Evolutionary conservation across 495 filamentous ascomycete genomes (phyloP).

Genomic region (Penicillium subrubescens): DNA sequence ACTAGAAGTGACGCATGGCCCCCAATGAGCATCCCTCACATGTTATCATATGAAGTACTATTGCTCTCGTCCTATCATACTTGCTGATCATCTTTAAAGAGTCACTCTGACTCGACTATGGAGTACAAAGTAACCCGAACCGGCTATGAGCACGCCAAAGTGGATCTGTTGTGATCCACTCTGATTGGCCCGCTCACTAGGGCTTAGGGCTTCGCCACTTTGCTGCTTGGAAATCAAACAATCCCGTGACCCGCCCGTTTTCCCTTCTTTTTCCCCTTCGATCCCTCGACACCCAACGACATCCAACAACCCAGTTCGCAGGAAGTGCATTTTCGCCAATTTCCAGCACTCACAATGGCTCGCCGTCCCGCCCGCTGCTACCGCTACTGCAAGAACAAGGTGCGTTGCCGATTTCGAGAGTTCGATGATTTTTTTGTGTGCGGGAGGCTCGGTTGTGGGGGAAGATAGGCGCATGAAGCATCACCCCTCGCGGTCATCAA

Average conservation of each 20-base stretch:
- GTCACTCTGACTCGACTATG: conserved; percentile 1
- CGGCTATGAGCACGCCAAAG: conserved; percentile 22
- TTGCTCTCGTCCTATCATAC: not conserved
- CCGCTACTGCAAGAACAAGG: conserved; percentile 99
- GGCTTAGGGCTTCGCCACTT: conserved; percentile 53
- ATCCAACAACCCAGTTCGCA: conserved; percentile 48
- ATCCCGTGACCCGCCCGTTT: conserved; percentile 38
- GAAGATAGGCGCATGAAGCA: conserved; percentile 12
- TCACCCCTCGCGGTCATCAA: conserved; percentile 7
- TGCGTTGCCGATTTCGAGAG: conserved; percentile 51
- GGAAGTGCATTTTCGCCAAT: conserved; percentile 56
- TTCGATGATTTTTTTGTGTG: conserved; percentile 34
- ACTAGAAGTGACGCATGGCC: not conserved
- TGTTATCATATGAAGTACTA: not conserved
- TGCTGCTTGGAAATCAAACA: conserved; percentile 55
- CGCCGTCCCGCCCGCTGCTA: conserved; percentile 98
- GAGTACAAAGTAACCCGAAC: conserved; percentile 1
- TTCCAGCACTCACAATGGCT: conserved; percentile 85
- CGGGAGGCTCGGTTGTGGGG: conserved; percentile 40
- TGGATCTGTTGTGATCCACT: conserved; percentile 8
- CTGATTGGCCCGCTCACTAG: conserved; percentile 41
- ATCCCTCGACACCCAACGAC: conserved; percentile 45
- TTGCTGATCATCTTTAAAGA: not conserved
- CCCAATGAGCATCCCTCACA: not conserved
- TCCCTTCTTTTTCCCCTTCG: conserved; percentile 41